Percentiles rank a stretch among this genome's conserved stretches.
Evolutionary conservation across 768 basidiomycete genomes (phyloP).

Genomic region (Termitomyces sp.): DNA sequence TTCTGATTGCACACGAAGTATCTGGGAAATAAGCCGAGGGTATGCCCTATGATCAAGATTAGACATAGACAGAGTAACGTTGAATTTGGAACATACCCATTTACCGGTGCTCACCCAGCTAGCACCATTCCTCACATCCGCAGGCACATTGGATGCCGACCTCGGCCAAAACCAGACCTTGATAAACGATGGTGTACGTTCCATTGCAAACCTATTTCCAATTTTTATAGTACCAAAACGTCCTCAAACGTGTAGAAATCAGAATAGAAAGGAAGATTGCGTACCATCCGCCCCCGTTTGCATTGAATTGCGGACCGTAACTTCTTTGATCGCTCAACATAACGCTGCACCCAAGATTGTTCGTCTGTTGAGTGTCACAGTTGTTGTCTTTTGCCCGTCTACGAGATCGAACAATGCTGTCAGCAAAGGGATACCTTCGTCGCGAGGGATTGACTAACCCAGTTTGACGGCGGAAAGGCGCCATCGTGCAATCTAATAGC

Average conservation of each 20-base stretch:
- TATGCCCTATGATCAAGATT: slow-evolving; percentile 34
- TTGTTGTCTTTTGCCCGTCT: slow-evolving; percentile 36
- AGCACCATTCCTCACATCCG: slow-evolving; percentile 38
- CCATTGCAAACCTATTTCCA: slow-evolving; percentile 50
- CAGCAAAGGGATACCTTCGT: background rate
- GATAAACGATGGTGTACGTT: slow-evolving; percentile 50
- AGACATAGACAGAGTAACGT: background rate
- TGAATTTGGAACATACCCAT: slow-evolving; percentile 37
- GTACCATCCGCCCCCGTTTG: slow-evolving; percentile 57
- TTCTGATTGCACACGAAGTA: slow-evolving; percentile 49
- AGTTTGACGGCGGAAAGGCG: slow-evolving; percentile 33
- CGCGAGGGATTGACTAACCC: slow-evolving; percentile 28
- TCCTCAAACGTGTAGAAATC: background rate
- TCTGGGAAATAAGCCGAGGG: slow-evolving; percentile 61
- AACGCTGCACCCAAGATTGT: slow-evolving; percentile 57
- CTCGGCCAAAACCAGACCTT: slow-evolving; percentile 74
- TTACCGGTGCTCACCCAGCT: slow-evolving; percentile 38
- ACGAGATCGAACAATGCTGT: background rate
- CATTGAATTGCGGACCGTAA: slow-evolving; percentile 56
- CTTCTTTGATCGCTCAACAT: slow-evolving; percentile 32
- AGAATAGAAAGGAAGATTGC: slow-evolving; percentile 8
- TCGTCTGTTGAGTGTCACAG: slow-evolving; percentile 42
- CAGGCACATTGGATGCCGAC: slow-evolving; percentile 33
- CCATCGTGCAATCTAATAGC: slow-evolving; percentile 53
- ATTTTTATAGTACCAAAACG: background rate